A percentile compares a stretch with the other conserved stretches of the same genome.
These are phyloP conservation scores for Botrytis medusae DNA, from an alignment of 2,329 filamentous ascomycete species.

Conservation along the genomic window DNA sequence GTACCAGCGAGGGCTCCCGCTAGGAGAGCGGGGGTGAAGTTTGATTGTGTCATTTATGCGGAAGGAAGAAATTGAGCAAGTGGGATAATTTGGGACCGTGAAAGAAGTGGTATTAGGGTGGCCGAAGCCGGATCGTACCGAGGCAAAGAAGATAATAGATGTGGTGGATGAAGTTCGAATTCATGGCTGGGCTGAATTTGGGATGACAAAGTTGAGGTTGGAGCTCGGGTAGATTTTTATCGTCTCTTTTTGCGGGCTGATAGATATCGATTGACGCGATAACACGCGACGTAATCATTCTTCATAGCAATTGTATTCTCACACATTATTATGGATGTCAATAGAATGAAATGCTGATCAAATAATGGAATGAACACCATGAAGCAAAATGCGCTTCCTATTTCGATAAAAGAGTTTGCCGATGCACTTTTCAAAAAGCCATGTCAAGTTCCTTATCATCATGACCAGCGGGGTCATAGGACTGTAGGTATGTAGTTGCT, in stretches of 20 bases:
- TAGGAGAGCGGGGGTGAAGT: conserved; percentile 63
- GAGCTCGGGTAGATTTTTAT: conserved; percentile 19
- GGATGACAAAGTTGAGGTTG: conserved; percentile 22
- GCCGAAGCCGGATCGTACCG: conserved; percentile 12
- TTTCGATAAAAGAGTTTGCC: conserved; percentile 28
- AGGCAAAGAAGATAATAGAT: conserved; percentile 2
- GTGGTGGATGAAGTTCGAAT: background rate
- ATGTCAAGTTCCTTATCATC: conserved; percentile 18
- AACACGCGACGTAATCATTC: background rate
- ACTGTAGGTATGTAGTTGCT: conserved; percentile 10
- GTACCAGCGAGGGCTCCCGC: conserved; percentile 91
- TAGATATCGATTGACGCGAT: background rate
- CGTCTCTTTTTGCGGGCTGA: conserved; percentile 2
- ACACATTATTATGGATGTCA: background rate
- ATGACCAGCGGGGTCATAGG: background rate
- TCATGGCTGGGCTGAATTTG: conserved; percentile 13
- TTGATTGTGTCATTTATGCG: conserved; percentile 39
- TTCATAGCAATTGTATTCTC: background rate
- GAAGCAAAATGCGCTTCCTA: conserved; percentile 22
- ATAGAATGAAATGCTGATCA: background rate
- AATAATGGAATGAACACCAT: conserved; percentile 18
- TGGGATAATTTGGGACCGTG: background rate
- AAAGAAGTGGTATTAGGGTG: background rate
- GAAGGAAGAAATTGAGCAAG: conserved; percentile 20
- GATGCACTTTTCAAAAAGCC: conserved; percentile 26